Base-by-base conservation (phyloP, 176 grass and related monocot genomes). In the Miscanthus lutarioriparius region DNA sequence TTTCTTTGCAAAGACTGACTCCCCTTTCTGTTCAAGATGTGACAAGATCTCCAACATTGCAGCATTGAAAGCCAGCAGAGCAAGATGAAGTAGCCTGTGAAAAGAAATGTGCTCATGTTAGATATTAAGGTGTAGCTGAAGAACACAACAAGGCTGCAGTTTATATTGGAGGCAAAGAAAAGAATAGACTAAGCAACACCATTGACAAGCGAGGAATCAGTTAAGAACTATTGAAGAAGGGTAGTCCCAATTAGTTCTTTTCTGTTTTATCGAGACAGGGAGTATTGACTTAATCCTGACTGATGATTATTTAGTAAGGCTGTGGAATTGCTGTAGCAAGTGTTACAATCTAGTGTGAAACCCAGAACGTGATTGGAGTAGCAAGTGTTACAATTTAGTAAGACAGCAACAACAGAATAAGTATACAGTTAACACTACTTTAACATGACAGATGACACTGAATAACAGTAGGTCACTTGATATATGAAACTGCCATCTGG, bases 81-180 rank as follows among this genome's bases (percentile, higher is more conserved):
- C 85, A 62, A 93, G 38, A 92, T 95, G 93, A 54, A 98, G 83
- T 81, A 90, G 35, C 75, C 96, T 98, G 87, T 82, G 70, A 83
- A 45, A 88, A 73, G 51, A 88, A 80, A 88, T 83, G 78, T 75
- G 38, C 48, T 38, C 40, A 28, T 33, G 75, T 87, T 74, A 90
- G 67, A 86, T 59, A 56, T 74, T 59, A 65, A 80, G 38, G 36
- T 51, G 38, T 47, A 53, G 45, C 39, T 74, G 47, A 43, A 73
- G 45, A 63, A 63, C 5, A 76, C 22, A 63, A 3, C 11, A 5
- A 61, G 47, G 12, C 37, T 15, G 1, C 16, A 76, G 17, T 71
- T 64, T 20, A 67, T 67, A 74, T 61, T 35, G 7, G 22, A 54
- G 4, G 22, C n/a, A 70, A 58, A 74, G 25, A 9, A 26, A 78